phyloP scores from a whole-genome alignment of 2,329 filamentous ascomycete species.

The Calonectria pseudoreteaudii region DNA sequence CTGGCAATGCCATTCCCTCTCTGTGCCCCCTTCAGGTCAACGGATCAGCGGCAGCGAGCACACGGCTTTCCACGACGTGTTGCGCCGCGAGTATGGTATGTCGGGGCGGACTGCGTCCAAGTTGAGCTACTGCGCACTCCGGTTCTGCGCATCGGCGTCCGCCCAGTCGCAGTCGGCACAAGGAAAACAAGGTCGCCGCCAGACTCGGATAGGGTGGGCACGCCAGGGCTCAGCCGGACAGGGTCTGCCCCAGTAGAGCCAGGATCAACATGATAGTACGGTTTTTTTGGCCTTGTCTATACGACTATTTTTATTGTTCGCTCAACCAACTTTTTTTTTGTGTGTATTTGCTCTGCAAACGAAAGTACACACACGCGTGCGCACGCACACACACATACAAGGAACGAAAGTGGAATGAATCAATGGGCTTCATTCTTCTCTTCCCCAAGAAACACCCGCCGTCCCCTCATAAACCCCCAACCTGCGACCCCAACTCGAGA shows the following conservation, averaged over 20 bases:
- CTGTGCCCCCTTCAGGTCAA: not conserved
- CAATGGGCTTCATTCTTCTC: constrained; percentile 9
- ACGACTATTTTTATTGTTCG: constrained; percentile 27
- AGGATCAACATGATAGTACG: constrained; percentile 12
- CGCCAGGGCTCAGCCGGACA: constrained; percentile 35
- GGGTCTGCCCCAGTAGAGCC: constrained; percentile 20
- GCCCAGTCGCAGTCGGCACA: constrained; percentile 7
- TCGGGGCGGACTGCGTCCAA: constrained; percentile 3
- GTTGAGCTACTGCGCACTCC: not conserved
- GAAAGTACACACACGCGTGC: not conserved
- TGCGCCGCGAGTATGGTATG: constrained; percentile 1
- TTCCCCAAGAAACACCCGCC: not conserved
- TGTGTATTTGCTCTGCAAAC: not conserved
- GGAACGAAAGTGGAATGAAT: not conserved
- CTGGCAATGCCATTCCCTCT: constrained; percentile 12
- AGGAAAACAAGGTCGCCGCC: constrained; percentile 1
- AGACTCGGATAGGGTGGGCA: not conserved
- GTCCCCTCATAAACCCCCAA: not conserved
- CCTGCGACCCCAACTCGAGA: constrained; percentile 18
- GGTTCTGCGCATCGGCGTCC: not conserved
- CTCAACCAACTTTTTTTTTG: not conserved
- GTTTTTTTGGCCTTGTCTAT: constrained; percentile 21
- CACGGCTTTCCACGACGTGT: not conserved
- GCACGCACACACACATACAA: not conserved
- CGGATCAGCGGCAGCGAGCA: not conserved